A percentile compares a stretch with the other conserved stretches of the same genome.
These are phyloP conservation scores for Fusarium pilosicola DNA, from an alignment of 2,329 filamentous ascomycete species.

Conservation along the genomic window DNA sequence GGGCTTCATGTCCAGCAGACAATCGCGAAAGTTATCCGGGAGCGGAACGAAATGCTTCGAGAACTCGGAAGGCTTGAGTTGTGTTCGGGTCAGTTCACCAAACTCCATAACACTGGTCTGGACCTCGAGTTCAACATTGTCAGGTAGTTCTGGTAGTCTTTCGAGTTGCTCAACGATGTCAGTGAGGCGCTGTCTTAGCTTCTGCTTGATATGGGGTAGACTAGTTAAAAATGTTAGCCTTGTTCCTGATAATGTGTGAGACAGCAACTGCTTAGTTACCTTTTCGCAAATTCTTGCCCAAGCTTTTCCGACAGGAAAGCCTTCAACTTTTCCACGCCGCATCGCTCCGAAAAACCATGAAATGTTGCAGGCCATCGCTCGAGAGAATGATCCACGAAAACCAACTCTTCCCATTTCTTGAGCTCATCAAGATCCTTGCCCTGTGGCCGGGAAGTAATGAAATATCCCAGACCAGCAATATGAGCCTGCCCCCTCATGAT, in stretches of 20 bases:
- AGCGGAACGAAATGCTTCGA: constrained; percentile 57
- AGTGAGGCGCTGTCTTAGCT: constrained; percentile 59
- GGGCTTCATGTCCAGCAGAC: constrained; percentile 59
- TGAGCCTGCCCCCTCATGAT: constrained; percentile 73
- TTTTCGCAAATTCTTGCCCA: constrained; percentile 63
- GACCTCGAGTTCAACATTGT: constrained; percentile 74
- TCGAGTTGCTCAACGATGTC: constrained; percentile 65
- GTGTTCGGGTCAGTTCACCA: constrained; percentile 61
- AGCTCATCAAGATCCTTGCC: constrained; percentile 64
- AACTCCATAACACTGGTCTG: constrained; percentile 68
- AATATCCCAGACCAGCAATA: constrained; percentile 78
- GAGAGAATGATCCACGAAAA: constrained; percentile 56
- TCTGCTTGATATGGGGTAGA: constrained; percentile 64
- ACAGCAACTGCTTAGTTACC: constrained; percentile 48
- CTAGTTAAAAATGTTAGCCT: constrained; percentile 42
- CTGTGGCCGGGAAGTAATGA: constrained; percentile 76
- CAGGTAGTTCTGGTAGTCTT: constrained; percentile 72
- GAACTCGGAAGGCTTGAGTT: constrained; percentile 57
- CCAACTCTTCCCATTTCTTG: constrained; percentile 60
- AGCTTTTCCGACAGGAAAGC: constrained; percentile 63
- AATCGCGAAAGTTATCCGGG: constrained; percentile 62
- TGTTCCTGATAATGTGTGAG: not conserved
- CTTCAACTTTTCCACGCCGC: constrained; percentile 64
- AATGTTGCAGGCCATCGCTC: constrained; percentile 62
- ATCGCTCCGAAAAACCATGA: constrained; percentile 57